phyloP scores from a whole-genome alignment of 805 yeast species.

The Suhomyces tanzawaensis region DNA sequence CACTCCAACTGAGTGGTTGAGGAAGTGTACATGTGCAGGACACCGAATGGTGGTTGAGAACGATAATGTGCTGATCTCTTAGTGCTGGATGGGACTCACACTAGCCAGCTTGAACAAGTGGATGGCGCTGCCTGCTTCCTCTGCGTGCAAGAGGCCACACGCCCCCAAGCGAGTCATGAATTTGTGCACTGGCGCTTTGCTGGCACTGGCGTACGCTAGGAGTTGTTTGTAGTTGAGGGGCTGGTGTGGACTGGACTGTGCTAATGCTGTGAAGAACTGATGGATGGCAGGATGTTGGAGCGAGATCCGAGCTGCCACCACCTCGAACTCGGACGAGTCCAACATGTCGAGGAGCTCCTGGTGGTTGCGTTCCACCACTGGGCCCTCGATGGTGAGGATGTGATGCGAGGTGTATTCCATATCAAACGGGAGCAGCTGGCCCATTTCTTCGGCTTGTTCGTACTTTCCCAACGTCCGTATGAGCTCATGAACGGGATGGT shows the following conservation, averaged over 20 bases:
- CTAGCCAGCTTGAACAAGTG: too few species aligned
- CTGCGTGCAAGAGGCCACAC: slow-evolving; percentile 19
- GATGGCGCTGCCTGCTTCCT: too few species aligned
- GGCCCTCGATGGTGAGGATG: slow-evolving; percentile 31
- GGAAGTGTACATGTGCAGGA: too few species aligned
- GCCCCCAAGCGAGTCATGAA: slow-evolving; percentile 21
- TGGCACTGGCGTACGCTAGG: slow-evolving; percentile 11
- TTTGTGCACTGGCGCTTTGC: slow-evolving; percentile 1
- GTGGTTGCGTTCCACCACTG: slow-evolving; percentile 25
- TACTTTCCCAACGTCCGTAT: too few species aligned
- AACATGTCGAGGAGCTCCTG: slow-evolving; percentile 19
- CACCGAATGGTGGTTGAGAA: too few species aligned
- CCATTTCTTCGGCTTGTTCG: not conserved
- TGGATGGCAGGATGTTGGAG: slow-evolving; percentile 12
- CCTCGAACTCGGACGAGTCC: slow-evolving; percentile 23
- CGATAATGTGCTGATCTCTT: too few species aligned
- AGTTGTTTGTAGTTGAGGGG: slow-evolving; percentile 16
- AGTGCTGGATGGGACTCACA: too few species aligned
- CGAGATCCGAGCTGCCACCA: slow-evolving; percentile 27
- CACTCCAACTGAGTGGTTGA: too few species aligned
- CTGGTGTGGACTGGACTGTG: not conserved
- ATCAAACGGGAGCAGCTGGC: slow-evolving; percentile 25
- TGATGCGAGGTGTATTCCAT: slow-evolving; percentile 23
- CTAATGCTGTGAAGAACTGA: slow-evolving; percentile 13
- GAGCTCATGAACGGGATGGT: too few species aligned